A percentile compares a stretch with the other conserved stretches of the same genome.
Evolutionary conservation across 345 rosid genomes (phyloP).

Genomic region (Moringa oleifera): DNA sequence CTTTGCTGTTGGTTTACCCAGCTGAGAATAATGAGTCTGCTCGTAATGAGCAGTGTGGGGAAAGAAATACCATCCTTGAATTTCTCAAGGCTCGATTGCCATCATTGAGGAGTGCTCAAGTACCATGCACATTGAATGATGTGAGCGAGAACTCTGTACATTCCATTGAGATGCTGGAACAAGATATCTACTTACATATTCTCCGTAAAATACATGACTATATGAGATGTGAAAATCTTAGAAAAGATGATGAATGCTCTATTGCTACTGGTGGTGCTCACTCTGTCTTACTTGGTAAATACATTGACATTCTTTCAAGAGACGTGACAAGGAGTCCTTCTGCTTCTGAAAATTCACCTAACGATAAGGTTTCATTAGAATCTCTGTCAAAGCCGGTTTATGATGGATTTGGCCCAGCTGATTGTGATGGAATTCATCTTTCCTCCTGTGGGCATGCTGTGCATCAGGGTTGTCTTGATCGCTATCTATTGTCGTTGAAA

Average conservation of each 20-base stretch:
- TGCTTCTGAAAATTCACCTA: conserved; percentile 34
- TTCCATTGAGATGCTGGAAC: conserved; percentile 54
- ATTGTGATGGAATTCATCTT: conserved; percentile 81
- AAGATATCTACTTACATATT: conserved; percentile 44
- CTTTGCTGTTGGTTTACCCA: too few species aligned
- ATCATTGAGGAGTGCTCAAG: conserved; percentile 34
- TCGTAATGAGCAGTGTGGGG: conserved; percentile 32
- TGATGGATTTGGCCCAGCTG: conserved; percentile 71
- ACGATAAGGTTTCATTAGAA: conserved; percentile 22
- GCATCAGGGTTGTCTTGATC: conserved; percentile 86
- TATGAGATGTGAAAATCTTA: conserved; percentile 17
- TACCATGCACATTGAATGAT: conserved; percentile 32
- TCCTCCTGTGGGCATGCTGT: conserved; percentile 98
- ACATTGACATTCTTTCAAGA: conserved; percentile 42
- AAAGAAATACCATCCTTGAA: conserved; percentile 48
- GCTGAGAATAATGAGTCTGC: conserved; percentile 25
- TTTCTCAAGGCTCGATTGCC: conserved; percentile 47
- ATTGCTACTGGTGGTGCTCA: conserved; percentile 29
- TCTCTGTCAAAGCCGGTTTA: conserved; percentile 30
- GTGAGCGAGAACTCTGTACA: conserved; percentile 31
- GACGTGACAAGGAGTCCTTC: conserved; percentile 36
- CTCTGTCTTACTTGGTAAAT: conserved; percentile 43
- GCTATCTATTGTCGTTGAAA: conserved; percentile 72
- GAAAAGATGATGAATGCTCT: conserved; percentile 16
- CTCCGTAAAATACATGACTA: conserved; percentile 32